phyloP scores from a whole-genome alignment of 306 rosid species.

The Rosa multiflora region DNA sequence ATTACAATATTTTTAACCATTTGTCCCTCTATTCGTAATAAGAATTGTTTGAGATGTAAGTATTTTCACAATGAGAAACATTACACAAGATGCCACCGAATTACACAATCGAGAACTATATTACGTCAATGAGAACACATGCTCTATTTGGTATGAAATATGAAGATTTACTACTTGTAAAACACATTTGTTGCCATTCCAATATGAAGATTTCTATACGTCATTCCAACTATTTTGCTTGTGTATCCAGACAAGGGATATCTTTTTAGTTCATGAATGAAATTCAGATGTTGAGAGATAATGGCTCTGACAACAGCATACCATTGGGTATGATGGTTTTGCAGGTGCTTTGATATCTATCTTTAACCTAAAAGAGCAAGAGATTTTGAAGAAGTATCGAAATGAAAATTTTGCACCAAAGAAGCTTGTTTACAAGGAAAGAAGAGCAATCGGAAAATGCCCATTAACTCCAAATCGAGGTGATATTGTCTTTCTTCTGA shows the following conservation, averaged over 20 bases:
- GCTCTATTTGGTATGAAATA: no score
- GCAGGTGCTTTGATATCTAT: slow-evolving; percentile 75
- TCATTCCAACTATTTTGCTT: slow-evolving; percentile 2
- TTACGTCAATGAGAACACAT: no score
- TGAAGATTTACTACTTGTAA: no score
- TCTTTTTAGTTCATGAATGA: slow-evolving; percentile 1
- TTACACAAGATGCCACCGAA: no score
- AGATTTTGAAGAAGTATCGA: slow-evolving; percentile 73
- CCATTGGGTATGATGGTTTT: slow-evolving; percentile 27
- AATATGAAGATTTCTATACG: no score
- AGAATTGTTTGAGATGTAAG: no score
- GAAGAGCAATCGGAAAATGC: slow-evolving; percentile 98
- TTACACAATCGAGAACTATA: no score
- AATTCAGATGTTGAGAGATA: background rate
- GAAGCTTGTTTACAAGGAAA: slow-evolving; percentile 67
- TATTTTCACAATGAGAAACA: no score
- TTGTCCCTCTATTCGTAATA: no score
- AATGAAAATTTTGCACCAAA: slow-evolving; percentile 84
- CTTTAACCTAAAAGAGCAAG: slow-evolving; percentile 68
- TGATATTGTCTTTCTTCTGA: slow-evolving; percentile 31
- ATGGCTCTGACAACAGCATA: slow-evolving; percentile 10
- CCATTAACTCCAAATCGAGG: slow-evolving; percentile 99
- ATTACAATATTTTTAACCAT: no score
- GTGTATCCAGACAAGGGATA: slow-evolving; percentile 1
- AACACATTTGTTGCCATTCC: no score